Base-by-base conservation (phyloP, 331 rosid species). In the Stylosanthes scabra region DNA sequence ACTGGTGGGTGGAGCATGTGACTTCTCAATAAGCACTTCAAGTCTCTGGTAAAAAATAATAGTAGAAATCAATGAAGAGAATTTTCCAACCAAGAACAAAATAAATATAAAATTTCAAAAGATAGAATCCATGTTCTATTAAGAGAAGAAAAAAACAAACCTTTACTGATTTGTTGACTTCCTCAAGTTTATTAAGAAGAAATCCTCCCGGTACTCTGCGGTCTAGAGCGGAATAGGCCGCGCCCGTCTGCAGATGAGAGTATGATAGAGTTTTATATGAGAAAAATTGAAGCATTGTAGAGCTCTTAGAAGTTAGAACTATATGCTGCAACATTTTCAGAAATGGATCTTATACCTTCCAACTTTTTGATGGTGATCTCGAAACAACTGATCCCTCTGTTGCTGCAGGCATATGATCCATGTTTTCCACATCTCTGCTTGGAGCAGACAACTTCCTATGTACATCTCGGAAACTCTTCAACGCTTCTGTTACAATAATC, bases 131-230 rank as follows among this genome's bases (percentile, higher is more conserved):
- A 45, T 41, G 27, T 46, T 54, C 37, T 61, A 40, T 66, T 9
- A 54, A 76, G 57, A 68, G 58, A 76, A 61, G 47, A 20, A 20
- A 20, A 20, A 20, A 20, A 20, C 81, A 40, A 68, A 94, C 98
- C 97, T 89, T 94, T 12, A 88, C 93, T 58, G 97, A 82, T 89
- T 66, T 85, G 63, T 84, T 91, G 82, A 94, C 88, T 86, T 94
- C 98, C 80, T 91, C 95, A 12, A 94, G 84, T 72, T 87, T 94
- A 72, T 87, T 77, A 74, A 94, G 84, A 41, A 94, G 78, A 34
- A 88, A 64, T 16, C 84, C 95, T 69, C 91, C 86, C 4, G 85
- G 78, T 28, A 81, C 28, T 86, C 89, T 80, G 29, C 83, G 91
- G 63, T 88, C 96, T 27, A 60, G 45, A 3, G 90, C 52, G 55